Percentiles rank a stretch among this genome's conserved stretches.
These are phyloP conservation scores for Termitomyces titanicus DNA, from an alignment of 768 basidiomycete species.

Conservation along the genomic window DNA sequence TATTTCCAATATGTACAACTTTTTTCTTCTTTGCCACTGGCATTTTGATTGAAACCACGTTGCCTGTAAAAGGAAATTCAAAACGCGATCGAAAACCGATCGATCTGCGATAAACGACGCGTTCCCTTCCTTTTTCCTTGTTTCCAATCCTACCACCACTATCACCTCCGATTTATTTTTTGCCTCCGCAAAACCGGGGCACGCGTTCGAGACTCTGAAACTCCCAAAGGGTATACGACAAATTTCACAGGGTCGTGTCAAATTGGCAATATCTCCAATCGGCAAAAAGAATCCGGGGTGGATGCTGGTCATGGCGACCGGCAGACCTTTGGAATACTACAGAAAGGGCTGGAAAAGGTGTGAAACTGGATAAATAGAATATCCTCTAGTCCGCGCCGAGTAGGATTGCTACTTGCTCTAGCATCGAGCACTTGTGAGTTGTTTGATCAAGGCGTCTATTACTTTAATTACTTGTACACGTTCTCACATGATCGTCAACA, in stretches of 20 bases:
- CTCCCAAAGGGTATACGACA: constrained; percentile 5
- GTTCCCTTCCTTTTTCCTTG: not conserved
- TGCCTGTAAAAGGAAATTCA: not conserved
- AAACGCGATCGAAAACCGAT: constrained; percentile 4
- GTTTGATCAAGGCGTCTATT: not conserved
- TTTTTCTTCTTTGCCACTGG: not conserved
- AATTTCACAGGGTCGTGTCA: constrained; percentile 7
- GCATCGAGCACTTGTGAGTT: not conserved
- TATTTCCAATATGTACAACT: not conserved
- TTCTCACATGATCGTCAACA: constrained; percentile 16
- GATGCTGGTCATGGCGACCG: not conserved
- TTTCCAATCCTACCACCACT: not conserved
- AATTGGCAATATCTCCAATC: constrained; percentile 7
- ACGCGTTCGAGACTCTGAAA: not conserved
- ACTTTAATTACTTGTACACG: not conserved
- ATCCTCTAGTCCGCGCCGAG: not conserved
- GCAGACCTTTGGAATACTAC: not conserved
- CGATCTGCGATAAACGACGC: constrained; percentile 2
- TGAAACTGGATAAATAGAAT: not conserved
- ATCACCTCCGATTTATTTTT: not conserved
- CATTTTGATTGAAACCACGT: not conserved
- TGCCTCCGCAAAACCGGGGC: not conserved
- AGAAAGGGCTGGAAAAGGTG: not conserved
- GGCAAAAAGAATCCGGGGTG: constrained; percentile 3
- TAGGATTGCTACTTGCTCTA: not conserved